These are phyloP conservation scores for Chytridiales sp. DNA, from an alignment of 371 early-diverging fungal species.

Conservation along the genomic window DNA sequence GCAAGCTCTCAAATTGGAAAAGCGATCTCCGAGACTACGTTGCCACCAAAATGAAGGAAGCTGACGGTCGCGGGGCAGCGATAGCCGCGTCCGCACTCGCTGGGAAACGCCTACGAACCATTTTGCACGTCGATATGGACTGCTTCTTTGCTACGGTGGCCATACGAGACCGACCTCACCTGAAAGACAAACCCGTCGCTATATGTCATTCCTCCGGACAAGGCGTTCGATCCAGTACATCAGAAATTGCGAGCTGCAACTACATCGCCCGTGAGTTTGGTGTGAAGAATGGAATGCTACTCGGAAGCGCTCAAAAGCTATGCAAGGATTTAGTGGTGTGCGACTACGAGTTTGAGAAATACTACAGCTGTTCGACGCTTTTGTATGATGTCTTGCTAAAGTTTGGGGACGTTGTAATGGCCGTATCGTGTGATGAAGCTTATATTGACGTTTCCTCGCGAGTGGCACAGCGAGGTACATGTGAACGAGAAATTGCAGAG, in stretches of 20 bases:
- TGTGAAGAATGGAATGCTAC: conserved; percentile 70
- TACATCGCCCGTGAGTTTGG: conserved; percentile 74
- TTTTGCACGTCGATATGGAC: conserved; percentile 91
- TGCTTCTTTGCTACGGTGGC: conserved; percentile 86
- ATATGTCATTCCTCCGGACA: conserved; percentile 41
- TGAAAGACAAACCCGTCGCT: conserved; percentile 63
- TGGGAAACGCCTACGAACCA: conserved; percentile 26
- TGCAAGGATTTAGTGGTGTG: conserved; percentile 58
- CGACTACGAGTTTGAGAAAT: conserved; percentile 78
- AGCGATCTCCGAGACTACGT: conserved; percentile 58
- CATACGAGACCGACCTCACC: conserved; percentile 63
- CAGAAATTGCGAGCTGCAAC: conserved; percentile 71
- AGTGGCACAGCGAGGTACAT: conserved; percentile 34
- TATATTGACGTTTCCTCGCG: conserved; percentile 67
- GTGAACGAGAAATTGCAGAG: conserved; percentile 50
- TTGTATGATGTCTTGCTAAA: conserved; percentile 69
- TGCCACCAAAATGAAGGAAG: neutral
- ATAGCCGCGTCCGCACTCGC: conserved; percentile 40
- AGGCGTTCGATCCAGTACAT: conserved; percentile 33
- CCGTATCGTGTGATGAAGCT: conserved; percentile 73
- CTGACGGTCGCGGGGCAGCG: neutral
- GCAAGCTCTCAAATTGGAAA: conserved; percentile 82
- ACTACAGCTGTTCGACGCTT: conserved; percentile 62
- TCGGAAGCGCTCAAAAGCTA: conserved; percentile 57
- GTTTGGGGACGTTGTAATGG: conserved; percentile 70